These are phyloP conservation scores for Rosa multiflora DNA, from an alignment of 306 rosid species.

Conservation along the genomic window DNA sequence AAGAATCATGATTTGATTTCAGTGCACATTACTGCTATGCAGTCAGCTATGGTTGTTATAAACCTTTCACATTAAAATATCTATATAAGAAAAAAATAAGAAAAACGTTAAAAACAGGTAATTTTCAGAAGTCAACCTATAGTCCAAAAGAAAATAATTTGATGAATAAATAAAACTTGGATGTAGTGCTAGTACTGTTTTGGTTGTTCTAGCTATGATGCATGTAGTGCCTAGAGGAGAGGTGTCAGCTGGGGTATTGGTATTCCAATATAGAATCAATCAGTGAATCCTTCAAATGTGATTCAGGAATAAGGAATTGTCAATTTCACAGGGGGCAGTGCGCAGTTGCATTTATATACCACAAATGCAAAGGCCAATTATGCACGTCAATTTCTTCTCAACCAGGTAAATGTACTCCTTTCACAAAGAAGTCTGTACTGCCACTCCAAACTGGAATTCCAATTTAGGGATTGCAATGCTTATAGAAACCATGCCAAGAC, in stretches of 20 bases:
- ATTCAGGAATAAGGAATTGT: not conserved
- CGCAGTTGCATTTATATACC: not conserved
- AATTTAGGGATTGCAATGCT: not conserved
- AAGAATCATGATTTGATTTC: conserved; percentile 29
- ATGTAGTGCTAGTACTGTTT: not conserved
- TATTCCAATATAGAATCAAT: not conserved
- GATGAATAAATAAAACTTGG: not conserved
- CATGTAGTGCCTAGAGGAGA: not conserved
- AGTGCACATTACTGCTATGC: conserved; percentile 39
- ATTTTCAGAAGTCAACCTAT: not conserved
- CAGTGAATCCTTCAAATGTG: not conserved
- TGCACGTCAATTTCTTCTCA: not conserved
- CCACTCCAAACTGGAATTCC: not conserved
- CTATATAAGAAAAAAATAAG: not conserved
- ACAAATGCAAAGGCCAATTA: not conserved
- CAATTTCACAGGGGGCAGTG: not conserved
- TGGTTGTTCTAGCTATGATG: not conserved
- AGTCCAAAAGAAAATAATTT: not conserved
- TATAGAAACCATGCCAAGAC: too few relatives aligned
- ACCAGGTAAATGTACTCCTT: not conserved
- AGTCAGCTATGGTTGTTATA: conserved; percentile 11
- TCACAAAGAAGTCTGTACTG: not conserved
- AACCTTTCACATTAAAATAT: not conserved
- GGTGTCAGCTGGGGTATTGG: not conserved
- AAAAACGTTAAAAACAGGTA: not conserved